These are phyloP conservation scores for Picochlorum sp. DNA, from an alignment of 139 green algal species.

Conservation along the genomic window DNA sequence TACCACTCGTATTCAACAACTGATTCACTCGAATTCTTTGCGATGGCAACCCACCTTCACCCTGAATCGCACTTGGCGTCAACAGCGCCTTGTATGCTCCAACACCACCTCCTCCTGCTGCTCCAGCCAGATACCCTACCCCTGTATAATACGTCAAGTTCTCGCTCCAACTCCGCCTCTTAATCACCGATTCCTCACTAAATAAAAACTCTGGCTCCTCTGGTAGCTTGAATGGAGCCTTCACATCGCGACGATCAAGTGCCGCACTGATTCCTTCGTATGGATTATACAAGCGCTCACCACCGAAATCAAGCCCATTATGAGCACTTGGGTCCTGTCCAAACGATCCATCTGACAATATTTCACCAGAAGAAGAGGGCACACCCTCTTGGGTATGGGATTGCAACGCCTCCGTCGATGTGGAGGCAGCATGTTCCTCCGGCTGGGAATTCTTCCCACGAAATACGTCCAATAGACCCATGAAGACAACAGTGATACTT, in stretches of 20 bases:
- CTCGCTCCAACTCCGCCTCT: constrained; percentile 67
- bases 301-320: not conserved
- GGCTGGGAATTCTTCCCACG: not conserved
- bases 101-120: constrained; percentile 33
- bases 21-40: constrained; percentile 54
- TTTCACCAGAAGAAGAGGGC: no score
- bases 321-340: no score
- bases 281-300: constrained; percentile 47
- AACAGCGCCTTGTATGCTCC: constrained; percentile 26
- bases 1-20: constrained; percentile 65
- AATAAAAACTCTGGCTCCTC: constrained; percentile 82
- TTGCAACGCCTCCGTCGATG: not conserved
- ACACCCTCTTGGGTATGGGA: no score
- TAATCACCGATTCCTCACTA: constrained; percentile 65
- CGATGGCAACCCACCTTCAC: constrained; percentile 16
- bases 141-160: constrained; percentile 89
- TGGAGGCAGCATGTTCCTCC: not conserved
- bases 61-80: constrained; percentile 21
- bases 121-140: constrained; percentile 62
- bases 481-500: not conserved
- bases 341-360: no score
- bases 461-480: constrained; percentile 9
- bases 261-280: constrained; percentile 46
- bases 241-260: constrained; percentile 17
- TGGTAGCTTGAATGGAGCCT: constrained; percentile 47